Evolutionary conservation across 306 rosid genomes (phyloP).

Genomic region (Inga oerstediana): DNA sequence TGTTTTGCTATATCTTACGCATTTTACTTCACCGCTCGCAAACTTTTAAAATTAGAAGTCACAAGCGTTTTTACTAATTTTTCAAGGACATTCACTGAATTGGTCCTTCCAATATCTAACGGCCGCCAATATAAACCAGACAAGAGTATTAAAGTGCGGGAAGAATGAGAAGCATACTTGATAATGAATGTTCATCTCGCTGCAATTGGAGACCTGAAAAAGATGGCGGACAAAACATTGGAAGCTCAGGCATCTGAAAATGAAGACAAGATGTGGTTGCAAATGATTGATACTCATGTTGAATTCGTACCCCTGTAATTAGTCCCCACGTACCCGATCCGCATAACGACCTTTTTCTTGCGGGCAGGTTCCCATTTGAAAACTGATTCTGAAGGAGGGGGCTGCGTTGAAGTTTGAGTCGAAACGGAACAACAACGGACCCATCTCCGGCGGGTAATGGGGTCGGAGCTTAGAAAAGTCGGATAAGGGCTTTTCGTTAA

Average conservation of each 20-base stretch:
- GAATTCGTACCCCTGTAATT: conserved; percentile 72
- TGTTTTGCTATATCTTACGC: neutral
- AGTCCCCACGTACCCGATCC: conserved; percentile 82
- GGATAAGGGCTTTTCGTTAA: conserved; percentile 34
- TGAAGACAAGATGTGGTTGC: neutral
- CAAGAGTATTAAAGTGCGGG: neutral
- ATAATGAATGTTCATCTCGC: conserved; percentile 54
- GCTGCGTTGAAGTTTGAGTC: neutral
- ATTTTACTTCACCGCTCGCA: conserved; percentile 7
- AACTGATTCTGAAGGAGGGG: conserved; percentile 17
- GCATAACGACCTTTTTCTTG: conserved; percentile 84
- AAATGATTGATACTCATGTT: neutral
- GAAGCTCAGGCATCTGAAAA: neutral
- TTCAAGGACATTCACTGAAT: neutral
- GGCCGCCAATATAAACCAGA: neutral
- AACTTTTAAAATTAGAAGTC: neutral
- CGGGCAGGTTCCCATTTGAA: conserved; percentile 66
- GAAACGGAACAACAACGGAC: conserved; percentile 37
- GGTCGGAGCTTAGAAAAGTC: conserved; percentile 18
- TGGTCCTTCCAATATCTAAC: neutral
- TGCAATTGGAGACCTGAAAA: conserved; percentile 85
- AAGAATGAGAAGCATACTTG: conserved; percentile 53
- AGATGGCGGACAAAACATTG: neutral
- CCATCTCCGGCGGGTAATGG: conserved; percentile 18
- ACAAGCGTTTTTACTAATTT: neutral